Percentiles rank a stretch among this genome's conserved stretches.
These are phyloP conservation scores for Fusarium neocosmosporiellum DNA, from an alignment of 2,329 filamentous ascomycete genomes.

Conservation along the genomic window DNA sequence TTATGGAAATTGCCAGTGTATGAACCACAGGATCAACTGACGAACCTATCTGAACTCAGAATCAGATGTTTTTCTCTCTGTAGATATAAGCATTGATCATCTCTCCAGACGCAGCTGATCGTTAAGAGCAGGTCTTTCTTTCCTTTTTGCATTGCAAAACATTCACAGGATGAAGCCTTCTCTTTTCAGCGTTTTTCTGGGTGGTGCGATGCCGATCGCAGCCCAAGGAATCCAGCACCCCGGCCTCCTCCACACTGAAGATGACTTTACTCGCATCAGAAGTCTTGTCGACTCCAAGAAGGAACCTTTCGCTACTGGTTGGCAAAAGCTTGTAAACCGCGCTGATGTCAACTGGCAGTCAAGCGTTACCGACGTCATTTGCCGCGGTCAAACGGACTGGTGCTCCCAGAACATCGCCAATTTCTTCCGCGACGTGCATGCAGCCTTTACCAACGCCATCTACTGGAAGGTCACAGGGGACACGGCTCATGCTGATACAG, in stretches of 20 bases:
- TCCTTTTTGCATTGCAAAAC: not conserved
- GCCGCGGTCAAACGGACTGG: not conserved
- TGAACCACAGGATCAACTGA: no score
- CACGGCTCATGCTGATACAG: constrained; percentile 50
- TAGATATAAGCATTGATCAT: not conserved
- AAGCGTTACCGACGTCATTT: not conserved
- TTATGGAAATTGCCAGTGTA: not conserved
- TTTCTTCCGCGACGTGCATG: not conserved
- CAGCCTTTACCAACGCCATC: constrained; percentile 40
- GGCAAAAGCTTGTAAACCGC: not conserved
- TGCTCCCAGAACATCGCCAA: not conserved
- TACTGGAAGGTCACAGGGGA: constrained; percentile 55
- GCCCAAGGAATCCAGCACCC: not conserved
- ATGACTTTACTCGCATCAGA: not conserved
- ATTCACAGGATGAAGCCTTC: not conserved
- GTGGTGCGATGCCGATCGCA: not conserved
- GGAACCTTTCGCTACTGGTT: not conserved
- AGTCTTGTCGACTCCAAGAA: not conserved
- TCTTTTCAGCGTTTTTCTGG: not conserved
- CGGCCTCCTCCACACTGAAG: not conserved
- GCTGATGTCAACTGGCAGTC: not conserved
- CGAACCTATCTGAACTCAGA: no score
- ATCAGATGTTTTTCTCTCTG: not conserved
- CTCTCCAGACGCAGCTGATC: not conserved
- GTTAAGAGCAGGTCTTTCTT: not conserved